These are phyloP conservation scores for Ramalina intermedia DNA, from an alignment of 495 filamentous ascomycete species.

Conservation along the genomic window DNA sequence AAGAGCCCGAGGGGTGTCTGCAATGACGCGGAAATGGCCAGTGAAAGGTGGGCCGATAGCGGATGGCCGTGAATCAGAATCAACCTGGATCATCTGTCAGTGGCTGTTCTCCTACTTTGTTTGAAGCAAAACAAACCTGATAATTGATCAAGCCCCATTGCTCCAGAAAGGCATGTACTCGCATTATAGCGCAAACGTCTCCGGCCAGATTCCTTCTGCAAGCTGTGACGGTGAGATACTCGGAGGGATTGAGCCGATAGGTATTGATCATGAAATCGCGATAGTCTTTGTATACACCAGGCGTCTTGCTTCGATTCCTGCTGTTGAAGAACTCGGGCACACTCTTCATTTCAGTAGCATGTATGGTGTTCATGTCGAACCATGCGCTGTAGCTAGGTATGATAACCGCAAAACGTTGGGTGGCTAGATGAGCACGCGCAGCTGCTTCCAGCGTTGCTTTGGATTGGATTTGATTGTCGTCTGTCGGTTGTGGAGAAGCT, in stretches of 20 bases:
- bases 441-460: conserved; percentile 74
- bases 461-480: conserved; percentile 38
- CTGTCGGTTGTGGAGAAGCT: conserved; percentile 29
- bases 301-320: conserved; percentile 93
- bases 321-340: conserved; percentile 96
- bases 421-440: conserved; percentile 77
- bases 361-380: conserved; percentile 94
- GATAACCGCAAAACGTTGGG: conserved; percentile 76
- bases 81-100: conserved; percentile 48
- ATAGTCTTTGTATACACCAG: conserved; percentile 96
- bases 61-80: conserved; percentile 85
- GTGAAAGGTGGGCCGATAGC: conserved; percentile 94
- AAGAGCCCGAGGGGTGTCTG: conserved; percentile 86
- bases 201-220: conserved; percentile 90
- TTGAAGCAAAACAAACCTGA: conserved; percentile 45
- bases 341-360: conserved; percentile 78
- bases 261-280: conserved; percentile 99
- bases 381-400: conserved; percentile 91
- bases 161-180: conserved; percentile 95
- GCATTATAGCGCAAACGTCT: conserved; percentile 97
- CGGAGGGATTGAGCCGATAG: conserved; percentile 84
- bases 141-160: conserved; percentile 99
- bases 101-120: neutral
- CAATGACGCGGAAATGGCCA: conserved; percentile 87
- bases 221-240: conserved; percentile 96